These are phyloP conservation scores for Tricholoma saponaceum DNA, from an alignment of 768 basidiomycete species.

Conservation along the genomic window DNA sequence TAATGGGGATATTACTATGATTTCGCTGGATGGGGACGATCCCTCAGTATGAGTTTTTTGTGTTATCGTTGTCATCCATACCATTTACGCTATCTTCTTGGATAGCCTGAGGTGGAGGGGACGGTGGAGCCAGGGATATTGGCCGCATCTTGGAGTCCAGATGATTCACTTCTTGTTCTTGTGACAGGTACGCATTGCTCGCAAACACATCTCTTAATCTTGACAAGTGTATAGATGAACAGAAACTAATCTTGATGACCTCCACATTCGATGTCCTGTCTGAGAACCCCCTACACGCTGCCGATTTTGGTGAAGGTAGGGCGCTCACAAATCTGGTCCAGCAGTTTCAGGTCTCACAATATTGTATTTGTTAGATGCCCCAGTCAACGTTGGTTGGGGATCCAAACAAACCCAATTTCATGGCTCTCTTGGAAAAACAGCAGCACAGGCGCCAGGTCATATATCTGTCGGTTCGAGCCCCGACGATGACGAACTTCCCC, in stretches of 20 bases:
- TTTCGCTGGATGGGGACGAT: slow-evolving; percentile 48
- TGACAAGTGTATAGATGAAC: slow-evolving; percentile 43
- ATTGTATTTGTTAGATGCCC: slow-evolving; percentile 53
- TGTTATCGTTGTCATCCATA: slow-evolving; percentile 9
- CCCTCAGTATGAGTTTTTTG: slow-evolving; percentile 33
- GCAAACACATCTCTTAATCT: neutral
- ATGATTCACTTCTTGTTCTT: slow-evolving; percentile 81
- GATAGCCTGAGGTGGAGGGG: slow-evolving; percentile 77
- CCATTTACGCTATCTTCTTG: slow-evolving; percentile 11
- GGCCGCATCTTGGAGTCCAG: slow-evolving; percentile 87
- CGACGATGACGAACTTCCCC: slow-evolving; percentile 66
- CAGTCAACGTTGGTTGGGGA: slow-evolving; percentile 98
- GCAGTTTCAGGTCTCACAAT: slow-evolving; percentile 2
- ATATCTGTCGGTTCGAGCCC: slow-evolving; percentile 49
- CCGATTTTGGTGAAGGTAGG: slow-evolving; percentile 84
- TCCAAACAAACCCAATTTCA: slow-evolving; percentile 97
- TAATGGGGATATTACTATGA: slow-evolving; percentile 78
- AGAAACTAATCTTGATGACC: slow-evolving; percentile 85
- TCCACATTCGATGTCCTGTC: slow-evolving; percentile 84
- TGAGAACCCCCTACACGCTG: slow-evolving; percentile 66
- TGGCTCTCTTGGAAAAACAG: slow-evolving; percentile 87
- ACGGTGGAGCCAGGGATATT: slow-evolving; percentile 81
- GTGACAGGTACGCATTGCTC: slow-evolving; percentile 58
- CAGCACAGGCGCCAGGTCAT: slow-evolving; percentile 52
- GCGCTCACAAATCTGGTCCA: neutral